phyloP scores from a whole-genome alignment of 805 yeast genomes.

The Pichia nanzhaoensis region DNA sequence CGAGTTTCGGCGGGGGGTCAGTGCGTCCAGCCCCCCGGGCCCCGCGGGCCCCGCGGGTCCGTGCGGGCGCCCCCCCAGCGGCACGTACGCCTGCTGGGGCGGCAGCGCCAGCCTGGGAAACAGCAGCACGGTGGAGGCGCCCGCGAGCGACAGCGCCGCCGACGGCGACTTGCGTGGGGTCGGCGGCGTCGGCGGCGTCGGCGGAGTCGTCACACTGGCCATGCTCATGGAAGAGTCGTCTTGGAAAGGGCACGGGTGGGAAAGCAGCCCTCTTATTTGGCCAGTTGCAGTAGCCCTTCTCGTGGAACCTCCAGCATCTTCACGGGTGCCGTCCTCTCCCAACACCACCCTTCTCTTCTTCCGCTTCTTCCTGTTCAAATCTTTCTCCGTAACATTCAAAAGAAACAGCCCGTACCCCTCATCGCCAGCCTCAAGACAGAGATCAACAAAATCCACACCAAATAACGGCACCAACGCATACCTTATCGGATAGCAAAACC shows the following conservation, averaged over 20 bases:
- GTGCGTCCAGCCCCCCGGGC: not conserved
- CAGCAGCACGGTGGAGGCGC: not conserved
- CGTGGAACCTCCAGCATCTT: too few species aligned
- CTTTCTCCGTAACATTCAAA: slow-evolving; percentile 30
- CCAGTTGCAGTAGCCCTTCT: too few species aligned
- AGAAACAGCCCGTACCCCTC: slow-evolving; percentile 60
- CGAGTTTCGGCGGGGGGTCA: too few species aligned
- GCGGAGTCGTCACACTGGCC: too few species aligned
- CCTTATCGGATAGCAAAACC: slow-evolving; percentile 74
- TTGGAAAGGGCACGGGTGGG: too few species aligned
- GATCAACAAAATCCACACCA: slow-evolving; percentile 59
- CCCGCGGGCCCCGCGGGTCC: not conserved
- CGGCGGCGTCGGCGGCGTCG: too few species aligned
- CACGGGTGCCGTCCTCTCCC: too few species aligned
- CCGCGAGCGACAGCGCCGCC: too few species aligned
- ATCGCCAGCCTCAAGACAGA: slow-evolving; percentile 53
- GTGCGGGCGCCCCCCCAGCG: too few species aligned
- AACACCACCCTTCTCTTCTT: slow-evolving; percentile 19
- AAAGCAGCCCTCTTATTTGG: too few species aligned
- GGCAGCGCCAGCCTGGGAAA: slow-evolving; percentile 1
- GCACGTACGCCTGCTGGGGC: not conserved
- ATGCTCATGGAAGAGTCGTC: too few species aligned
- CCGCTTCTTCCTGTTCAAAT: slow-evolving; percentile 20
- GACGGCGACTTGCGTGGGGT: too few species aligned
- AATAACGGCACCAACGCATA: slow-evolving; percentile 73